Conservation (phyloP, 2,329 filamentous ascomycete species). For the Cladorrhinum sp. region DNA sequence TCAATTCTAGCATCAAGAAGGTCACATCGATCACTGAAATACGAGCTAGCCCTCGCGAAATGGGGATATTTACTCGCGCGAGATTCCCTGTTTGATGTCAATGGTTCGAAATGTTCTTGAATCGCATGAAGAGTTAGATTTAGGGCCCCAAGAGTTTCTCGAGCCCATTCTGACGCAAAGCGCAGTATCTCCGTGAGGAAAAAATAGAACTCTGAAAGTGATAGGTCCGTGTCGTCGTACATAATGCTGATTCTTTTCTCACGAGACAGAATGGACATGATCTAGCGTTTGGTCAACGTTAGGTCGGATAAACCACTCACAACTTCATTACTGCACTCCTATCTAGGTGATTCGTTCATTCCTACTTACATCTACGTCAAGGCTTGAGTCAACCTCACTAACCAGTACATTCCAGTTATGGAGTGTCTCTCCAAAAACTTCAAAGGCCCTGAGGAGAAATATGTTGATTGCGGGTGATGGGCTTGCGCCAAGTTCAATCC, state of each 20-base stretch:
- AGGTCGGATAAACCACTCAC: too few species aligned
- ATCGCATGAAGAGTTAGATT: background rate
- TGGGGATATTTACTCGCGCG: background rate
- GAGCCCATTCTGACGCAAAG: background rate
- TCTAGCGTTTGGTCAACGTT: background rate
- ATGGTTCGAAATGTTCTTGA: background rate
- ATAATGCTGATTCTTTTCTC: background rate
- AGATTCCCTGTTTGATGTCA: background rate
- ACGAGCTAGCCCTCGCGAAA: background rate
- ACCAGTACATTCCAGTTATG: background rate
- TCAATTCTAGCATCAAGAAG: background rate
- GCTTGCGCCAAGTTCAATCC: background rate
- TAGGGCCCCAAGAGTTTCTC: background rate
- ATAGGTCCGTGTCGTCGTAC: background rate
- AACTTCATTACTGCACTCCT: too few species aligned
- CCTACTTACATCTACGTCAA: background rate
- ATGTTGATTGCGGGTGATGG: background rate
- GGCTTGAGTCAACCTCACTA: background rate
- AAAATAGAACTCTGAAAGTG: background rate
- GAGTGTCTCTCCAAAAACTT: background rate
- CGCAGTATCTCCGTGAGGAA: background rate
- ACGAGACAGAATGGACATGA: background rate
- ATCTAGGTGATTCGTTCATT: too few species aligned
- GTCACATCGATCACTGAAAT: background rate
- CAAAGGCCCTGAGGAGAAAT: background rate